Base-by-base conservation (phyloP, 208 protist genomes). In the Crithidia fasciculata region DNA sequence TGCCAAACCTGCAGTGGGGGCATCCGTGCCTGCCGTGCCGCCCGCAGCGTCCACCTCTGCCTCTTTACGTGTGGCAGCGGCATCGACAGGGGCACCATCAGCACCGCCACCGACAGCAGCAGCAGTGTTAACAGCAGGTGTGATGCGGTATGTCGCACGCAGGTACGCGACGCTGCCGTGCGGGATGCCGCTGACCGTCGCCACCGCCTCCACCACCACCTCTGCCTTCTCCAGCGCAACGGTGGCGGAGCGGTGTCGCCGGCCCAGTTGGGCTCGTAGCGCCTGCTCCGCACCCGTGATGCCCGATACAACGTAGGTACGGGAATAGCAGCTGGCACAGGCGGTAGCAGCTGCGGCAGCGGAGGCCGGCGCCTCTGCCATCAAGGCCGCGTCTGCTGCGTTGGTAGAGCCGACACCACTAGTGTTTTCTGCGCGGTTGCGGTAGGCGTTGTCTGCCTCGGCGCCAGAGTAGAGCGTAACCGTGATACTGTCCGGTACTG, bases 111-210 rank as follows among this genome's bases (percentile, higher is more conserved):
- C n/a, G n/a, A n/a, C n/a, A n/a, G n/a, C n/a, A 13, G 45, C 8
- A n/a, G 54, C 44, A 2, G 57, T 63, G 41, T 18, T 36, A 4
- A 2, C 37, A 2, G 36, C 18, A 5, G 52, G 64, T 6, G 64
- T 60, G 3, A 69, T 47, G 7, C 16, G 44, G 41, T 84, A 84
- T 9, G 55, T 78, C 8, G 76, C 87, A 0, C 70, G 78, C 8
- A 93, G 62, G 71, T 83, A 91, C 9, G 84, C 85, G 41, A 83
- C 78, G 43, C 67, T 69, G 40, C 87, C 70, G 53, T 82, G 71
- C 4, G 88, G 87, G 36, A 95, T 75, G 47, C 90, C 90, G 55
- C 83, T 91, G 59, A 91, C 84, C 2, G 86, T 78, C 7, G 87
- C 63, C 15, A 72, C 65, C 37, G 79, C 79, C 59, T 93, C 90